phyloP scores from a whole-genome alignment of 2,329 filamentous ascomycete species.

The Ophiosphaerella herpotricha region DNA sequence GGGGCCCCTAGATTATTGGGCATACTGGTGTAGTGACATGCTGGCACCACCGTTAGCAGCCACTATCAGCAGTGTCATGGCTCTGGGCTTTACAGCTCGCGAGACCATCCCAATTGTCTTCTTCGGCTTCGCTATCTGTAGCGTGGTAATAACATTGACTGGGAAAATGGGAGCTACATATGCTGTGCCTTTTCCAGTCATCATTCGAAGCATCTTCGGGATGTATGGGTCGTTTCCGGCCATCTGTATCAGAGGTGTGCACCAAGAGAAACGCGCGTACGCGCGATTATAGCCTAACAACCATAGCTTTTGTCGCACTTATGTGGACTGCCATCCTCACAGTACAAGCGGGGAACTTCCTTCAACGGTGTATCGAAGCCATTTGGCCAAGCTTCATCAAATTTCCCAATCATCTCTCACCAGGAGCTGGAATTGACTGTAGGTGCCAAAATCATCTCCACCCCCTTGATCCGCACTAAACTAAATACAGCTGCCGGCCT shows the following conservation, averaged over 20 bases:
- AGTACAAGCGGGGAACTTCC: conserved; percentile 53
- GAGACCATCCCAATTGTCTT: conserved; percentile 56
- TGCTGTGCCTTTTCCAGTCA: conserved; percentile 48
- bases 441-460: conserved; percentile 1
- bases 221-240: conserved; percentile 51
- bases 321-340: conserved; percentile 56
- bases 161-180: conserved; percentile 51
- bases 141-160: conserved; percentile 55
- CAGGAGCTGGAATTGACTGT: conserved; percentile 37
- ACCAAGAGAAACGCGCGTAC: not conserved
- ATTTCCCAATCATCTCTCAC: conserved; percentile 46
- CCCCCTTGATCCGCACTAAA: not conserved
- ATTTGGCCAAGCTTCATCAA: conserved; percentile 46
- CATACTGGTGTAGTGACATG: conserved; percentile 54
- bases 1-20: conserved; percentile 52
- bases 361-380: conserved; percentile 51
- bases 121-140: conserved; percentile 54
- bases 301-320: conserved; percentile 47
- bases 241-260: conserved; percentile 46
- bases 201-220: conserved; percentile 52
- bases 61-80: conserved; percentile 49
- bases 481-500: conserved; percentile 49
- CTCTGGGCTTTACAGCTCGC: conserved; percentile 52
- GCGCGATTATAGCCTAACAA: not conserved
- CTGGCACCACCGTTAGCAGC: conserved; percentile 49